Conservation (phyloP, 2,329 filamentous ascomycete genomes). For the Coniella lustricola region DNA sequence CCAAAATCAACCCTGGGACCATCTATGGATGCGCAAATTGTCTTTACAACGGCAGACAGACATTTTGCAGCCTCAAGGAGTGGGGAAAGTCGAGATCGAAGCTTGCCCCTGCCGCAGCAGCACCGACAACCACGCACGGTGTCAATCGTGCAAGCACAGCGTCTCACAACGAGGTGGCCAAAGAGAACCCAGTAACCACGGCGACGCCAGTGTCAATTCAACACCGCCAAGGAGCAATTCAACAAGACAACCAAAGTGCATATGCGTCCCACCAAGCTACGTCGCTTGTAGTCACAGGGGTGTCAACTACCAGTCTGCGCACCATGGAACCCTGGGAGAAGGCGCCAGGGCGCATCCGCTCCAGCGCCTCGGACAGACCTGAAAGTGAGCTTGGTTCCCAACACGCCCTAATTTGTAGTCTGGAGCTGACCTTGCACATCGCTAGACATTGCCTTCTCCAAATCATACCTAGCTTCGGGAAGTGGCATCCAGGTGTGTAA, state of each 20-base stretch:
- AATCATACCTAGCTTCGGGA: conserved; percentile 22
- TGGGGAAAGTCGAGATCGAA: not conserved
- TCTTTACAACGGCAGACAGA: conserved; percentile 7
- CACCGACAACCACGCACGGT: no score
- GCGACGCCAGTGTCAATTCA: not conserved
- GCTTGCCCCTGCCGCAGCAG: not conserved
- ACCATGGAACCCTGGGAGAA: not conserved
- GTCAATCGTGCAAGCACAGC: not conserved
- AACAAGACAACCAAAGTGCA: not conserved
- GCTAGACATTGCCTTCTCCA: conserved; percentile 27
- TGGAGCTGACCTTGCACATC: not conserved
- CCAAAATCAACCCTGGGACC: not conserved
- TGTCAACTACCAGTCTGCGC: not conserved
- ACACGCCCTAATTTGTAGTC: not conserved
- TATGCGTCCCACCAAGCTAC: no score
- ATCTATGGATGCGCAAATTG: conserved; percentile 9
- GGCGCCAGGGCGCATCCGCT: not conserved
- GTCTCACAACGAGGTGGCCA: not conserved
- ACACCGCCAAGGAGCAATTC: not conserved
- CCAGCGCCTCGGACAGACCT: not conserved
- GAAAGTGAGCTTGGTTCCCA: not conserved
- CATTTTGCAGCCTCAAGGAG: conserved; percentile 4
- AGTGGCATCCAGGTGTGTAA: conserved; percentile 20
- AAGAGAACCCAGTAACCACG: not conserved
- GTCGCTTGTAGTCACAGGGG: not conserved